Evolutionary conservation across 2,329 filamentous ascomycete species (phyloP).

Genomic region (Neopestalotiopsis rosae): DNA sequence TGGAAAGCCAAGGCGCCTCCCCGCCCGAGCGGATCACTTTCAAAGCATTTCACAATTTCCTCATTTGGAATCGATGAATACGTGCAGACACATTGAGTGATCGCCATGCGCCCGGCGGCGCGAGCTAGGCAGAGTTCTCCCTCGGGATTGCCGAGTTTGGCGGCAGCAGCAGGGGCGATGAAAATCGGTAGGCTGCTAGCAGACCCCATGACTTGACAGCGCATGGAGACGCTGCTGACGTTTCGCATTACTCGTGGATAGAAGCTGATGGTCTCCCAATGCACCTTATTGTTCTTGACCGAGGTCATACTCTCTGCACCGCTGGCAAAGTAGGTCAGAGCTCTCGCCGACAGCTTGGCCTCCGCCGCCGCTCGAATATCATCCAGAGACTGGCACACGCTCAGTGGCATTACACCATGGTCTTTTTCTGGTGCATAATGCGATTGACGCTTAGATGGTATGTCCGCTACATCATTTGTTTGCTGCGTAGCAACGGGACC

Average conservation of each 20-base stretch:
- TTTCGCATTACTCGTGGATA: conserved; percentile 56
- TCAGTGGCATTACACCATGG: not conserved
- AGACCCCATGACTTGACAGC: conserved; percentile 48
- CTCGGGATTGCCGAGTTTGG: conserved; percentile 54
- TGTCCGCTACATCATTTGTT: not conserved
- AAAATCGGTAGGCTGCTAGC: conserved; percentile 51
- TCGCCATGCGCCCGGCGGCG: not conserved
- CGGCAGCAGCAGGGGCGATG: conserved; percentile 55
- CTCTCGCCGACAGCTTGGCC: conserved; percentile 49
- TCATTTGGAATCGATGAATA: conserved; percentile 51
- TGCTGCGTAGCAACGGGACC: not conserved
- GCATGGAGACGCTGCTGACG: conserved; percentile 46
- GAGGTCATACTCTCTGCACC: conserved; percentile 59
- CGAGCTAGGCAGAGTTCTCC: conserved; percentile 53
- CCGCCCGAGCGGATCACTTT: conserved; percentile 27
- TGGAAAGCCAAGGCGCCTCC: conserved; percentile 54
- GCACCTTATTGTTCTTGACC: conserved; percentile 51
- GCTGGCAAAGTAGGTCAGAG: conserved; percentile 61
- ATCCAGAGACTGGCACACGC: conserved; percentile 31
- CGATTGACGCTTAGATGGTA: not conserved
- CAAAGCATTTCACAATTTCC: conserved; percentile 48
- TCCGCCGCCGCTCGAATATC: conserved; percentile 56
- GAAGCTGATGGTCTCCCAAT: conserved; percentile 55
- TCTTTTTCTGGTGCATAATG: not conserved
- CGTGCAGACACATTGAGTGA: not conserved